Base-by-base conservation (phyloP, 2,329 filamentous ascomycete species). In the Cryphonectria carpinicola region DNA sequence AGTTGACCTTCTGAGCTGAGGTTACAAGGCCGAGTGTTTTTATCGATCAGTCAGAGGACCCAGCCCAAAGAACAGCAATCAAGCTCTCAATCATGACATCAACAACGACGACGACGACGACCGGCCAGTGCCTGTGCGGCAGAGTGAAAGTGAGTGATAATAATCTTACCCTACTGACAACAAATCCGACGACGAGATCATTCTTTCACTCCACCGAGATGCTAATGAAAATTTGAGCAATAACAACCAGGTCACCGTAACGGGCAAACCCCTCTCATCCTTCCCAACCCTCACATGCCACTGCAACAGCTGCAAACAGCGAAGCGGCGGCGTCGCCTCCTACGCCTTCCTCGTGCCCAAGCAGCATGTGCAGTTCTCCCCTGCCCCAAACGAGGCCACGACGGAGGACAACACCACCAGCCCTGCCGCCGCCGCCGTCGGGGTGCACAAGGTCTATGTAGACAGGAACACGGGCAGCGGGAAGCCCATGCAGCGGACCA, bases 311-410 rank as follows among this genome's bases (percentile, higher is more conserved):
- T 70, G 70, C 65, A 72, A 72, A 25, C 61, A 68, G 46, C 70
- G 70, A 19, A 70, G 68, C 35, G 70, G 70, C 14, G 70, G 70
- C 19, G 54, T 72, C n/a, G 70, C 65, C 19, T 67, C 63, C 6
- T 72, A 72, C 52, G 70, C 70, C 58, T 72, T 72, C 32, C 60
- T 72, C 4, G 70, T 72, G 11, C 68, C 70, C n/a, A 58, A 70
- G 39, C 60, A 70, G 35, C 65, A 68, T 17, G 68, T 72, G n/a
- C 65, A 46, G 22, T 68, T 70, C 61, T 25, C 54, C 3, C 69
- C 69, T 4, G 69, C 37, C 10, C 61, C 66, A 0, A 46, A 66
- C 49, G 43, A n/a, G 5, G 41, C 52, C 10, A 60, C 65, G 35
- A 17, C 14, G 14, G 7, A 43, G 65, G 25, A 8, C 58, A 35